Conservation (phyloP, 495 filamentous ascomycete genomes). For the Aspergillus campestris region DNA sequence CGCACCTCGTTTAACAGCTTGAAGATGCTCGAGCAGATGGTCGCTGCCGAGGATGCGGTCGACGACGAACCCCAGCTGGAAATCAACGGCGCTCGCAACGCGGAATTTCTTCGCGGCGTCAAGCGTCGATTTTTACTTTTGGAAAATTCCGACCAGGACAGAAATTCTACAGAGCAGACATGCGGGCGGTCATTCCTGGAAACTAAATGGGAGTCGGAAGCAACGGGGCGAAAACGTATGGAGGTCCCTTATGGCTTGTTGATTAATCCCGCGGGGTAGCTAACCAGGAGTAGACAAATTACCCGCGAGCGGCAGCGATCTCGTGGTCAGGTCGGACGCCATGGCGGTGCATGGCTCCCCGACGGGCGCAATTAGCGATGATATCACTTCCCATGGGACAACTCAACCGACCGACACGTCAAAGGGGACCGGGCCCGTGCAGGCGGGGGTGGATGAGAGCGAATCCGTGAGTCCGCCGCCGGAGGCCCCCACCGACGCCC, state of each 20-base stretch:
- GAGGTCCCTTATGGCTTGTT: background rate
- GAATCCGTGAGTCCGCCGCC: slow-evolving; percentile 10
- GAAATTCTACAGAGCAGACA: slow-evolving; percentile 2
- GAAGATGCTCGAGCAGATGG: slow-evolving; percentile 26
- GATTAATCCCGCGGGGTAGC: background rate
- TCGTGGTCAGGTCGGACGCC: slow-evolving; percentile 7
- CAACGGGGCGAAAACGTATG: slow-evolving; percentile 34
- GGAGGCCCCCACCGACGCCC: slow-evolving; percentile 5
- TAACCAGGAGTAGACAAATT: slow-evolving; percentile 28
- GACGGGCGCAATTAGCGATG: slow-evolving; percentile 4
- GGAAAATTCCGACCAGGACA: slow-evolving; percentile 6
- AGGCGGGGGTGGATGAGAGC: slow-evolving; percentile 5
- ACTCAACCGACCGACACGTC: slow-evolving; percentile 12
- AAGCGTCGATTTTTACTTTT: slow-evolving; percentile 36
- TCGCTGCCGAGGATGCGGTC: slow-evolving; percentile 7
- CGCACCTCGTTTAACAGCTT: slow-evolving; percentile 34
- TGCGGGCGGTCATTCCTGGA: slow-evolving; percentile 30
- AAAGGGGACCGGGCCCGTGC: slow-evolving; percentile 3
- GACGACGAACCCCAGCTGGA: slow-evolving; percentile 22
- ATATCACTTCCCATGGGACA: slow-evolving; percentile 4
- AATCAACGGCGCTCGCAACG: slow-evolving; percentile 25
- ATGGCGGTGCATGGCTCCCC: slow-evolving; percentile 6
- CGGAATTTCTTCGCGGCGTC: slow-evolving; percentile 28
- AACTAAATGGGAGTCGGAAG: slow-evolving; percentile 32
- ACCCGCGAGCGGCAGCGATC: slow-evolving; percentile 20